phyloP scores from a whole-genome alignment of 2,329 filamentous ascomycete species.

The Cercospora berteroae region DNA sequence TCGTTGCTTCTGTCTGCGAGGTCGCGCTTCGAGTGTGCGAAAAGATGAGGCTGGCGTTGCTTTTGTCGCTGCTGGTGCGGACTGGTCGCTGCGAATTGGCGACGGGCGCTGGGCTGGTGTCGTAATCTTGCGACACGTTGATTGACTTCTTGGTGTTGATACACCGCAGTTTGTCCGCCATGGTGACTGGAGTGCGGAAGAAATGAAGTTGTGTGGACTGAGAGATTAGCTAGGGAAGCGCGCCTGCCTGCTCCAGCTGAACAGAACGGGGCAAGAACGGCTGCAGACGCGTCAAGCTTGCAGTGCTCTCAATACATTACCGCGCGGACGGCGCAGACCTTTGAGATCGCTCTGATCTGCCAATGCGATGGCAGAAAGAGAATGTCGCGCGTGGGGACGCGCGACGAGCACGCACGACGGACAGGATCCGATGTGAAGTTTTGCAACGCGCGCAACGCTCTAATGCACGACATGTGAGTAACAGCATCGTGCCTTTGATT shows the following conservation, averaged over 20 bases:
- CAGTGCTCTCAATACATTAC: neutral
- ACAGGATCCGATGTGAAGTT: neutral
- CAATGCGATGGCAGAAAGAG: neutral
- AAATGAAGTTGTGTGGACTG: slow-evolving; percentile 5
- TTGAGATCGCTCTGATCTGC: neutral
- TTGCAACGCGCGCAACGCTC: neutral
- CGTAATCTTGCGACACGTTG: slow-evolving; percentile 26
- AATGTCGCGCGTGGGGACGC: neutral
- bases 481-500: neutral
- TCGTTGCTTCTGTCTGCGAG: neutral
- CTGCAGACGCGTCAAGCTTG: neutral
- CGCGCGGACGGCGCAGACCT: neutral
- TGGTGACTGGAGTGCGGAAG: neutral
- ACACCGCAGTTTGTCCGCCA: slow-evolving; percentile 19
- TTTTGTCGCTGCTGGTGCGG: slow-evolving; percentile 5
- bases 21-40: neutral
- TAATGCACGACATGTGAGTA: neutral
- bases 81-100: neutral
- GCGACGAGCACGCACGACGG: neutral
- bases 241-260: neutral
- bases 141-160: slow-evolving; percentile 21
- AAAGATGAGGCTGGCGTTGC: neutral
- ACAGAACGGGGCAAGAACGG: slow-evolving; percentile 1
- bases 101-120: slow-evolving; percentile 1
- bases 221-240: neutral